Evolutionary conservation across 352 stramenopile species (phyloP), one percentile per base, ranked within the genome.

Genomic region (Globisporangium paddicum): DNA sequence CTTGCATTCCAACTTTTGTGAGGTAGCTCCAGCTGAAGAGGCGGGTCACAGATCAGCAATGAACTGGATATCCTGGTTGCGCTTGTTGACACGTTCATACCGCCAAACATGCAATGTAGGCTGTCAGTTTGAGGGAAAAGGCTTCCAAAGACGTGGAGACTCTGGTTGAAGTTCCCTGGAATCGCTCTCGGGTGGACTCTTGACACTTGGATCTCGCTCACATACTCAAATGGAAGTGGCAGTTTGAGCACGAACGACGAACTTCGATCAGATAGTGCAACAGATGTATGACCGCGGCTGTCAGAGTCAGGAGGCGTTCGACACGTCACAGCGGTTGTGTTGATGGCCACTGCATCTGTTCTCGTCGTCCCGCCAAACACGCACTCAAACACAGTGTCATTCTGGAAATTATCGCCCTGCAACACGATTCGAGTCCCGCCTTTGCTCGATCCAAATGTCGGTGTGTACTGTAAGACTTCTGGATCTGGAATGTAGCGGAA

Each of bases 371-470:
- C 35, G 13, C 68, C 62, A 32, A 86, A 81, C 23, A 68, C 47
- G 35, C 74, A 86, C n/a, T 60, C 56, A 18, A 81, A 62, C 0
- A 45, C 6, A 6, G 69, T 53, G 9, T 58, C 26, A 7, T 63
- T 34, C 38, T 54, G 34, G 34, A 84, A 79, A 16, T 58, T 58
- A 16, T 66, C 55, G 8, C 74, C 74, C 44, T 16, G 57, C 9
- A 86, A 14, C 18, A 60, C 19, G 10, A 82, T 48, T 8, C 41
- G 65, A 32, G 72, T 86, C 23, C 74, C 72, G 35, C 76, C 76
- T 35, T 40, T 41, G n/a, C 23, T 26, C 34, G 63, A 67, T 11
- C 74, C 74, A 6, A 76, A 14, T 14, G 60, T 49, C 13, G 76
- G 74, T 47, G 40, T 63, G 34, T 70, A 81, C 0, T 54, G 59